Evolutionary conservation across 768 basidiomycete species (phyloP), one percentile per base, ranked within the genome.

Genomic region (Solioccasus polychromus): DNA sequence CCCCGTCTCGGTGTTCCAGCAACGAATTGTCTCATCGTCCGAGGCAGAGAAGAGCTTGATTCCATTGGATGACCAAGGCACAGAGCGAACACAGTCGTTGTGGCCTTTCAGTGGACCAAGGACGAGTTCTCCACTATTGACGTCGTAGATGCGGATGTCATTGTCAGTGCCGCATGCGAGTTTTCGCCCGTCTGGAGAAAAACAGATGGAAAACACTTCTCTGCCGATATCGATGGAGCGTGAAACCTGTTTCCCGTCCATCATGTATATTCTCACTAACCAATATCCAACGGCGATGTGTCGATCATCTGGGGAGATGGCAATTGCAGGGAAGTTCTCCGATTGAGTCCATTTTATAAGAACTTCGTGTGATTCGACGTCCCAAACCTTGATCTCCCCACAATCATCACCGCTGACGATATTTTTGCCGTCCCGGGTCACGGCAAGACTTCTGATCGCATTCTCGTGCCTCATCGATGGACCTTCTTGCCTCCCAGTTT

Each of bases 31-130:
- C 14, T 42, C 9, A 17, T 41, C 19, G 4, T 1, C 0, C 0
- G 40, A 43, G 2, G 4, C 12, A 23, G 52, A 47, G 37, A 46
- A 54, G 11, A 58, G 17, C 4, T 6, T 42, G 25, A 19, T 44
- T 5, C 55, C 55, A 25, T 54, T 52, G 4, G 0, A 39, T 14
- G 57, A 50, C 55, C 57, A 58, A 3, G 41, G n/a, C 5, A 57
- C 15, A 28, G 17, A 19, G 2, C 1, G 3, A 17, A 39, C 31
- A 5, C 2, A 2, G 2, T 9, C 3, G 1, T 8, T 11, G 22
- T 39, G 46, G 24, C 35, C 35, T 8, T 18, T n/a, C 5, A 34
- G 17, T 4, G 40, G 38, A 9, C 20, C 34, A 10, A 45, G 31
- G 44, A 34, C 10, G 18, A 20, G 31, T 6, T 3, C 5, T 1